A percentile compares a stretch with the other conserved stretches of the same genome.
phyloP scores from a whole-genome alignment of 2,329 filamentous ascomycete genomes.

The Pseudovirgaria hyperparasitica region DNA sequence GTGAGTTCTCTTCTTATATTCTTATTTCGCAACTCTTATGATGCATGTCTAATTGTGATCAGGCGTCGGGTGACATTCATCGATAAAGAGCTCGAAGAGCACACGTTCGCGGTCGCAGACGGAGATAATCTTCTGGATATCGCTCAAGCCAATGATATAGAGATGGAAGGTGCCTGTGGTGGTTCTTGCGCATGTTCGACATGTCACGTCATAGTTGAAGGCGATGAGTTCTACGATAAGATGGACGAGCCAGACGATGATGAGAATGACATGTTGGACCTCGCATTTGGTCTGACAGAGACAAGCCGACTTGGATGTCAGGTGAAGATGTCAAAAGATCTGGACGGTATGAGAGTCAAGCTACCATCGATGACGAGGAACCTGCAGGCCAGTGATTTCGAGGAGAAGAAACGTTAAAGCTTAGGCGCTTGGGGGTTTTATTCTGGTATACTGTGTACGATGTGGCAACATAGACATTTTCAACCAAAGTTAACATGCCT shows the following conservation, averaged over 20 bases:
- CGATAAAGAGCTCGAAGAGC: slow-evolving; percentile 70
- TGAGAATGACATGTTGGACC: slow-evolving; percentile 47
- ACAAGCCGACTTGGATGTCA: slow-evolving; percentile 78
- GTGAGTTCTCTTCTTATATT: slow-evolving; percentile 37
- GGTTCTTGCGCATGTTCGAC: slow-evolving; percentile 89
- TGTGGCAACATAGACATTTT: too few species aligned
- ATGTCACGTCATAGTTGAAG: slow-evolving; percentile 76
- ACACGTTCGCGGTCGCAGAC: slow-evolving; percentile 66
- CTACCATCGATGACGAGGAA: slow-evolving; percentile 92
- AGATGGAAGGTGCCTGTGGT: slow-evolving; percentile 97
- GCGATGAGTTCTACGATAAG: slow-evolving; percentile 61
- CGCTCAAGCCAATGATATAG: slow-evolving; percentile 83
- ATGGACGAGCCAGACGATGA: slow-evolving; percentile 44
- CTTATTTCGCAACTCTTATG: slow-evolving; percentile 2
- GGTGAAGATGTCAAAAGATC: slow-evolving; percentile 78
- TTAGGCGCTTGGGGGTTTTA: too few species aligned
- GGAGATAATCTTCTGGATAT: slow-evolving; percentile 94
- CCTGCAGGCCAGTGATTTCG: slow-evolving; percentile 86
- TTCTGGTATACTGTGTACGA: too few species aligned
- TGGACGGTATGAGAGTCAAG: slow-evolving; percentile 76
- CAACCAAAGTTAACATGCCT: too few species aligned
- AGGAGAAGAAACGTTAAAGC: slow-evolving; percentile 18
- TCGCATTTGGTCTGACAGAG: slow-evolving; percentile 82
- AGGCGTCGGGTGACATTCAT: slow-evolving; percentile 86
- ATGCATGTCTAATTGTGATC: slow-evolving; percentile 3